These are phyloP conservation scores for Epichloe scottii DNA, from an alignment of 2,329 filamentous ascomycete species.

Conservation along the genomic window DNA sequence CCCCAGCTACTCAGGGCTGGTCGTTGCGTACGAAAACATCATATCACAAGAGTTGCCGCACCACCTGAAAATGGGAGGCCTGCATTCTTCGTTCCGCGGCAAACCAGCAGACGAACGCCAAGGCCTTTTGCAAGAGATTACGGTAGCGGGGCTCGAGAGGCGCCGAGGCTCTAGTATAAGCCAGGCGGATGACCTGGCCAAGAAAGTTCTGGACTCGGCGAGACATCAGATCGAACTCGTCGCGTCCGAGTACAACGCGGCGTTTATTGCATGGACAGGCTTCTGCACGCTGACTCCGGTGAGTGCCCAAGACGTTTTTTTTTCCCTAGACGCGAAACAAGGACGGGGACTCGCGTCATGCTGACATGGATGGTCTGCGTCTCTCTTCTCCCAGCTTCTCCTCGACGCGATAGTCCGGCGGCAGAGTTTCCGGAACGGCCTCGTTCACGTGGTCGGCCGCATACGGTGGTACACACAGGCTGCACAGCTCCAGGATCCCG, in stretches of 20 bases:
- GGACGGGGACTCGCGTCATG: neutral
- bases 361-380: neutral
- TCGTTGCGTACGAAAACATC: conserved; percentile 24
- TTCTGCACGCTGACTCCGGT: conserved; percentile 26
- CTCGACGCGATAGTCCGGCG: conserved; percentile 23
- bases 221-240: conserved; percentile 16
- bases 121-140: conserved; percentile 18
- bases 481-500: conserved; percentile 13
- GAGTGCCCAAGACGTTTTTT: conserved; percentile 6
- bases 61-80: conserved; percentile 16
- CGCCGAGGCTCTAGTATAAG: conserved; percentile 16
- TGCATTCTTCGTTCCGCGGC: conserved; percentile 14
- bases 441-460: conserved; percentile 19
- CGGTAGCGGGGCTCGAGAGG: conserved; percentile 17
- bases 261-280: conserved; percentile 23
- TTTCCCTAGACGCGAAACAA: neutral
- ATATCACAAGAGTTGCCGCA: conserved; percentile 23
- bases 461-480: conserved; percentile 24
- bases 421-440: conserved; percentile 17
- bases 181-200: conserved; percentile 16
- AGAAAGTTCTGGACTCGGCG: conserved; percentile 16
- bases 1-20: conserved; percentile 17
- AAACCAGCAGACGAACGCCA: conserved; percentile 15
- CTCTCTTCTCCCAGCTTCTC: conserved; percentile 15
- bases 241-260: conserved; percentile 15